Evolutionary conservation across 306 rosid genomes (phyloP), one percentile per base, ranked within the genome.

Genomic region (Geum urbanum): DNA sequence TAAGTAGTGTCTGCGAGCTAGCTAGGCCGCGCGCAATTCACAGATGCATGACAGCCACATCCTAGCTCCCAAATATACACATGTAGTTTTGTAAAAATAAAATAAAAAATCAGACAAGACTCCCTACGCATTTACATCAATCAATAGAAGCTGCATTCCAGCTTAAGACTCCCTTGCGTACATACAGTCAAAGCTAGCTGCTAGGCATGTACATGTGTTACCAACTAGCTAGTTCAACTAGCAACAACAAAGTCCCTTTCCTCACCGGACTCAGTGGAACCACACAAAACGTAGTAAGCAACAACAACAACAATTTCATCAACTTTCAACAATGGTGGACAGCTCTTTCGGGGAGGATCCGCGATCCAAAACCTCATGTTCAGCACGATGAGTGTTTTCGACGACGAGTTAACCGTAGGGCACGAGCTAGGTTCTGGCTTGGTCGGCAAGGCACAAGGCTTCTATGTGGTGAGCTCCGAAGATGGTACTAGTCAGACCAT

Each of bases 191-290:
- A n/a, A n/a, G n/a, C n/a, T n/a, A n/a, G n/a, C n/a, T n/a, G n/a
- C n/a, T n/a, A n/a, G n/a, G n/a, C n/a, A n/a, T n/a, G n/a, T n/a
- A n/a, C n/a, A n/a, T n/a, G n/a, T n/a, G n/a, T n/a, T n/a, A n/a
- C n/a, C n/a, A n/a, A n/a, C n/a, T n/a, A n/a, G n/a, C n/a, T n/a
- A n/a, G n/a, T n/a, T n/a, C n/a, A n/a, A n/a, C n/a, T n/a, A n/a
- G 84, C 84, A 89, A 92, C 82, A 89, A 89, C 77, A 86, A 89
- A 76, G 80, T 92, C 4, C 98, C 98, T 0, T 92, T 92, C 84
- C 88, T 88, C 47, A 82, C 89, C 0, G 96, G 98, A 63, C 89
- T 92, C 0, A 58, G 90, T 7, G 96, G 98, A 1, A 16, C 73
- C 80, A 76, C 52, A 35, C 85, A 32, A 0, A 86, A 70, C 27